phyloP scores from a whole-genome alignment of 805 yeast species.

The Candida ipomoeae region DNA sequence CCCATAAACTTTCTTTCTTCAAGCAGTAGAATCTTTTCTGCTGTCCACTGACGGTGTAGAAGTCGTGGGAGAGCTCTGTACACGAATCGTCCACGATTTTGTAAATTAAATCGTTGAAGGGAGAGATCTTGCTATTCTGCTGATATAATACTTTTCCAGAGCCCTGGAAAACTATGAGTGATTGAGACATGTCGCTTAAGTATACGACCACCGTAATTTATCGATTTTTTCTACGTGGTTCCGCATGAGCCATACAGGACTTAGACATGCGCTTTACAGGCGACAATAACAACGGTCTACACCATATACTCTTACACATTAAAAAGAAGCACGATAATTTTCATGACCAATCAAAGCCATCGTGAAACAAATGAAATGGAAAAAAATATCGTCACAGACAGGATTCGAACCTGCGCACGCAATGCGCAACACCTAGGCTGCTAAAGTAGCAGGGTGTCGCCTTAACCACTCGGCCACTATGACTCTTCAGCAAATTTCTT shows the following conservation, averaged over 20 bases:
- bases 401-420: slow-evolving; percentile 98
- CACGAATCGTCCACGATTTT: slow-evolving; percentile 33
- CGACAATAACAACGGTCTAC: neutral
- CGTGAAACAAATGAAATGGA: neutral
- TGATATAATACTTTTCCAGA: slow-evolving; percentile 37
- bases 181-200: slow-evolving; percentile 33
- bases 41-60: slow-evolving; percentile 26
- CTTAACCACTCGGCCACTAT: slow-evolving; percentile 93
- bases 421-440: slow-evolving; percentile 43
- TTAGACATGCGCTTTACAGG: neutral
- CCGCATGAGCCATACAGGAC: slow-evolving; percentile 1
- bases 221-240: slow-evolving; percentile 2
- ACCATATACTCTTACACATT: no score
- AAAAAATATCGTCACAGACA: slow-evolving; percentile 88
- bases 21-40: slow-evolving; percentile 36
- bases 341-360: no score
- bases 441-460: slow-evolving; percentile 79
- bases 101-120: slow-evolving; percentile 38
- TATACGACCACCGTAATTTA: neutral
- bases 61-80: slow-evolving; percentile 30
- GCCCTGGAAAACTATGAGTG: slow-evolving; percentile 32
- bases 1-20: slow-evolving; percentile 25
- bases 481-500: slow-evolving; percentile 20
- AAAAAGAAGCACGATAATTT: no score
- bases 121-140: slow-evolving; percentile 31